These are phyloP conservation scores for Exophiala alcalophila DNA, from an alignment of 2,329 filamentous ascomycete species.

Conservation along the genomic window DNA sequence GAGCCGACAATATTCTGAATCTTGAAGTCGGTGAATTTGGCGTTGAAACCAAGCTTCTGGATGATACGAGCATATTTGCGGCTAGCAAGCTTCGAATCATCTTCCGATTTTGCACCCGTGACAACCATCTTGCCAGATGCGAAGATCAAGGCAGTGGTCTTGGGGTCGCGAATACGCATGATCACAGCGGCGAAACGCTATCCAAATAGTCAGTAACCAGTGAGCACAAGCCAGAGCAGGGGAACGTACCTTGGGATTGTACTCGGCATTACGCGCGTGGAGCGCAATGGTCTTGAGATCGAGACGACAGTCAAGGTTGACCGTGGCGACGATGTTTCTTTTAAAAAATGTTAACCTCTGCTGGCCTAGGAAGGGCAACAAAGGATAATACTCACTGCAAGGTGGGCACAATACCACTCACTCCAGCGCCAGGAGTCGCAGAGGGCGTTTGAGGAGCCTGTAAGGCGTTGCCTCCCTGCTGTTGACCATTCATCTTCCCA, in stretches of 20 bases:
- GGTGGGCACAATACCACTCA: slow-evolving; percentile 86
- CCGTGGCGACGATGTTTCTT: slow-evolving; percentile 99
- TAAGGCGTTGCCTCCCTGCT: slow-evolving; percentile 70
- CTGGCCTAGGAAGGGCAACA: slow-evolving; percentile 43
- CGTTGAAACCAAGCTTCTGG: slow-evolving; percentile 98
- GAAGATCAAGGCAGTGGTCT: slow-evolving; percentile 97
- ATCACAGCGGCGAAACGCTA: slow-evolving; percentile 98
- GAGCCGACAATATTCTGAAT: slow-evolving; percentile 99
- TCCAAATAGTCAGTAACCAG: slow-evolving; percentile 44
- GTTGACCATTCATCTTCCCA: slow-evolving; percentile 50
- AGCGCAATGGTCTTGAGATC: slow-evolving; percentile 98
- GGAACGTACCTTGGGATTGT: slow-evolving; percentile 85
- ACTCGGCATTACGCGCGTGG: slow-evolving; percentile 96
- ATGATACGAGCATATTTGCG: slow-evolving; percentile 99
- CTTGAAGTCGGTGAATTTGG: slow-evolving; percentile 99
- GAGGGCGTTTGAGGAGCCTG: slow-evolving; percentile 78
- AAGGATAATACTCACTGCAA: slow-evolving; percentile 82
- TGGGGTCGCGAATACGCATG: slow-evolving; percentile 98
- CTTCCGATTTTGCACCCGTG: slow-evolving; percentile 94
- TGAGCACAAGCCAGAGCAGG: slow-evolving; percentile 25
- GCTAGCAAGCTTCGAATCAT: slow-evolving; percentile 93
- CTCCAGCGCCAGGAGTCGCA: slow-evolving; percentile 80
- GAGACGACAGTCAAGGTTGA: slow-evolving; percentile 95
- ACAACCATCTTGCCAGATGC: slow-evolving; percentile 99
- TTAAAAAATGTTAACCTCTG: slow-evolving; percentile 49